phyloP scores from a whole-genome alignment of 352 stramenopile genomes.

The Phytophthora europaea region DNA sequence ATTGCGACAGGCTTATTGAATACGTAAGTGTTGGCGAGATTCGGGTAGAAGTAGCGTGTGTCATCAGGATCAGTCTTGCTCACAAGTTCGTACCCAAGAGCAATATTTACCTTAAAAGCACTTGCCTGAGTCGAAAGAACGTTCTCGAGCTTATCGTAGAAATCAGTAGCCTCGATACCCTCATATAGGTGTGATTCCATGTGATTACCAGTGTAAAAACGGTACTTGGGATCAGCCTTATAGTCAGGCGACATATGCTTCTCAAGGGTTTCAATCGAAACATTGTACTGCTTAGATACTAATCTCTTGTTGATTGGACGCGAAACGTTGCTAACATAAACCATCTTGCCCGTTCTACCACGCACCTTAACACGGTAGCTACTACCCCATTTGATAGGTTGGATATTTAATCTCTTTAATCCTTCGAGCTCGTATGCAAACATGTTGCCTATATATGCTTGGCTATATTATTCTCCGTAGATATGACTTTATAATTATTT shows the following conservation, averaged over 20 bases:
- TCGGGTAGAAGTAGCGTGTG: slow-evolving; percentile 1
- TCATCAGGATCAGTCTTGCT: slow-evolving; percentile 1
- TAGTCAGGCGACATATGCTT: neutral
- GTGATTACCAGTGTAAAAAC: neutral
- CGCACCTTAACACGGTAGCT: slow-evolving; percentile 11
- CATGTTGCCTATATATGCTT: slow-evolving; percentile 3
- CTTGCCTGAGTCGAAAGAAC: slow-evolving; percentile 3
- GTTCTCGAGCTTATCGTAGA: slow-evolving; percentile 20
- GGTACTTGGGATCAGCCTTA: neutral
- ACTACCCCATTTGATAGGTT: slow-evolving; percentile 6
- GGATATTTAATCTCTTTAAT: slow-evolving; percentile 9
- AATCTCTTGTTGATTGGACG: slow-evolving; percentile 1
- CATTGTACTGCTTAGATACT: slow-evolving; percentile 6
- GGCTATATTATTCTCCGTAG: slow-evolving; percentile 5
- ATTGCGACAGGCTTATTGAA: slow-evolving; percentile 19
- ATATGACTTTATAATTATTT: slow-evolving; percentile 10
- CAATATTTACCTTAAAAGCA: slow-evolving; percentile 19
- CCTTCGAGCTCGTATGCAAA: slow-evolving; percentile 13
- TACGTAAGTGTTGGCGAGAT: slow-evolving; percentile 14
- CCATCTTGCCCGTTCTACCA: neutral
- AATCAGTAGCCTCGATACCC: neutral
- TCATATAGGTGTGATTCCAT: slow-evolving; percentile 13
- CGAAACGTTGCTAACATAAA: slow-evolving; percentile 9
- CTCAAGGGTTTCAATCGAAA: neutral
- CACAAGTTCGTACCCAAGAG: slow-evolving; percentile 15